Evolutionary conservation across 2,329 filamentous ascomycete species (phyloP), one percentile per base, ranked within the genome.

Genomic region (Fusarium oxysporum): DNA sequence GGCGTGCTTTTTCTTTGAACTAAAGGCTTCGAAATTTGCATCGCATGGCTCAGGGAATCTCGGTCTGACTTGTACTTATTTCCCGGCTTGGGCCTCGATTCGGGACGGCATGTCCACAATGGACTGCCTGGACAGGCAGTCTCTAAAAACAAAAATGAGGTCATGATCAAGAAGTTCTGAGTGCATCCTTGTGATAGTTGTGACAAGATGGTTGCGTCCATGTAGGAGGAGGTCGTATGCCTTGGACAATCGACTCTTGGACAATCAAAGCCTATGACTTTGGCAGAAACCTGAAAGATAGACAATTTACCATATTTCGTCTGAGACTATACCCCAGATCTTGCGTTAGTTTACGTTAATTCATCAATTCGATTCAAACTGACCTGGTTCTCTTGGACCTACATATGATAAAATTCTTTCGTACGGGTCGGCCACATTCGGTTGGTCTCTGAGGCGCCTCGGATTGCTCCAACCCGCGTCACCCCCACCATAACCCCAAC

Each of bases 21-120:
- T 73, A 70, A 77, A 79, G 74, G 76, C 76, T 79, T 80, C 76
- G 74, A 79, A 81, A 79, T 76, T 76, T 79, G 80, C 80, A 82
- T 82, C 79, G 80, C 80, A 81, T 81, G 79, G 80, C 80, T 82
- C 79, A 78, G 71, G 78, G 74, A 78, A 81, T 81, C 77, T 78
- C 79, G 78, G 80, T 82, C 79, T 80, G 80, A 80, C 79, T 81
- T 80, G 78, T 80, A 81, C 77, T 80, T 81, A 76, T 80, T 80
- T 79, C 77, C 78, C 78, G 77, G 78, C 79, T 80, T 78, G 76
- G 77, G 78, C 79, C 79, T 81, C 78, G 78, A 78, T 81, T 79
- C 78, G 78, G 78, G 79, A 80, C 78, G 76, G 75, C 70, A 78
- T 77, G 76, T 80, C 78, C 76, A 76, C 68, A 70, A 78, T 77